Base-by-base conservation (phyloP, 2,329 filamentous ascomycete species). In the Coccinonectria pachysandricola region DNA sequence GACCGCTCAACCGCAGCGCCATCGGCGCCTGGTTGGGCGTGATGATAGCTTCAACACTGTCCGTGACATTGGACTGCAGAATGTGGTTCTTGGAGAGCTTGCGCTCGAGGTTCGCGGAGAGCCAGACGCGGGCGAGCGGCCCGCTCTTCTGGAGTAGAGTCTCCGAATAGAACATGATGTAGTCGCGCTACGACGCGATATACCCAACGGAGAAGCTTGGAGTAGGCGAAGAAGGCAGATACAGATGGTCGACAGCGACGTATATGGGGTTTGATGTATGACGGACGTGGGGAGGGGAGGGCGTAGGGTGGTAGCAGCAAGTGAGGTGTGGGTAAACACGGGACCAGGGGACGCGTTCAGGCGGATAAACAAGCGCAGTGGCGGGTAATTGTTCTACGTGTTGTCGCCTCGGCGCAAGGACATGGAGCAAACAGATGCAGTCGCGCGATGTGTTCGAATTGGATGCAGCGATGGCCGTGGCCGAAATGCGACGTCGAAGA, bases 11-110 rank as follows among this genome's bases (percentile, higher is more conserved):
- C 43, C 91, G 85, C 48, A 98, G 61, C 15, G 91, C 91, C 73
- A 98, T 88, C 15, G 91, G 91, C 21, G 88, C 91, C 59, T 94
- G 85, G 39, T 80, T 83, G 24, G 85, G 84, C 32, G 83, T 84
- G 42, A 96, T 91, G 55, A 98, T 98, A 43, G 86, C 85, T 55
- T 85, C 81, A 40, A 98, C 87, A 57, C 87, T 94, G 61, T 86
- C 84, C 47, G 88, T 81, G 44, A 98, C 81, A 60, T 94, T 92
- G 33, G 87, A 88, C 53, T 94, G 85, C 39, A 98, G 57, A 42
- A 96, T 91, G 49, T 95, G 86, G 38, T 85, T 86, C 62, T 98
- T 98, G 44, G 87, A 93, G 34, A 98, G 76, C 64, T 96, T 98
- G 67, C 88, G 86, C 71, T 96, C 91, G 40, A 96, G 70, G 59